These are phyloP conservation scores for Chlamydomonas sphaeroides DNA, from an alignment of 139 green algal species.

Conservation along the genomic window DNA sequence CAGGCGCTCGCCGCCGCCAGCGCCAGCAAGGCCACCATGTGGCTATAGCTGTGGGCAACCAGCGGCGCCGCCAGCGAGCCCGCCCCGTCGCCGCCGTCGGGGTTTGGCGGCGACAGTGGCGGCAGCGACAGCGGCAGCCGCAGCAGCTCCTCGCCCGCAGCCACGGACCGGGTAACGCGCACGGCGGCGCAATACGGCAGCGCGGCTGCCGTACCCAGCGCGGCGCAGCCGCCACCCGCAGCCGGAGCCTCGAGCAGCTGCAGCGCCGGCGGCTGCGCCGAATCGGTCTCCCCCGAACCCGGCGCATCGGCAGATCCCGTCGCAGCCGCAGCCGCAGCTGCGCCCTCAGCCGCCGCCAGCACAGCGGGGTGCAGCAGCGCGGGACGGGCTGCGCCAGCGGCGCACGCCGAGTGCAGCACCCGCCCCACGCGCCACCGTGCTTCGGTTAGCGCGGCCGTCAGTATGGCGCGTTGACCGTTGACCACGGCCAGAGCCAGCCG, in stretches of 20 bases:
- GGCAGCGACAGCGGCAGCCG: conserved; percentile 12
- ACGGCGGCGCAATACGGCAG: conserved; percentile 7
- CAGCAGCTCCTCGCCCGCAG: not conserved
- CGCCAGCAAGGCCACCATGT: not conserved
- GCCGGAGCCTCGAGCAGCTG: no score
- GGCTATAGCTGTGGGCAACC: no score
- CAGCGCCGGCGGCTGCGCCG: no score
- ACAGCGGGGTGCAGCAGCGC: no score
- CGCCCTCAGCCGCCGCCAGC: no score
- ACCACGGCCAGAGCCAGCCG: conserved; percentile 21
- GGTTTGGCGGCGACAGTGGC: no score
- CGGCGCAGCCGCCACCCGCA: not conserved
- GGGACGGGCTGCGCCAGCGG: no score
- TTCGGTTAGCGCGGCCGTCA: not conserved
- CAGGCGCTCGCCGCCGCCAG: not conserved
- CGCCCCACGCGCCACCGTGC: not conserved
- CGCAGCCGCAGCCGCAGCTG: not conserved
- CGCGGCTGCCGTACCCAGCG: not conserved
- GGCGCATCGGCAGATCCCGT: no score
- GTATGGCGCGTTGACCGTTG: conserved; percentile 29
- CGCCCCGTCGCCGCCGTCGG: no score
- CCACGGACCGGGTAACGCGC: not conserved
- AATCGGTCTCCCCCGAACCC: no score
- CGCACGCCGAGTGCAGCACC: not conserved
- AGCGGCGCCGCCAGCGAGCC: no score